phyloP scores from a whole-genome alignment of 176 grass and related monocot genomes.

The Cymbopogon citratus region DNA sequence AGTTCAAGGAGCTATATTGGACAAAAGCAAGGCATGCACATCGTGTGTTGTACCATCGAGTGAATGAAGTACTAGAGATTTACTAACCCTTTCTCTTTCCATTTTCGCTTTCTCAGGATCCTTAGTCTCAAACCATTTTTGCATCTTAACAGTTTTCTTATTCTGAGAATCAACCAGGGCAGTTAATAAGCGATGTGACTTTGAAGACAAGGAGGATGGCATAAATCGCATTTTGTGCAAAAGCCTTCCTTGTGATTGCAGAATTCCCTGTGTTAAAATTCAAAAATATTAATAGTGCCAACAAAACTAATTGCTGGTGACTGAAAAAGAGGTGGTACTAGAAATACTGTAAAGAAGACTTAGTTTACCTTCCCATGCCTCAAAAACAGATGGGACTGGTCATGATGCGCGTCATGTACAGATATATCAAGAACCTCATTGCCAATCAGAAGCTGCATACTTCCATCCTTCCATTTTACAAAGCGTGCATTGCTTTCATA shows the following conservation, averaged over 20 bases:
- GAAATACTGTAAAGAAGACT: slow-evolving; percentile 10
- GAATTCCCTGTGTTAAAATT: slow-evolving; percentile 59
- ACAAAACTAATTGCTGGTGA: not conserved
- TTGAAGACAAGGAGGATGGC: slow-evolving; percentile 97
- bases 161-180: slow-evolving; percentile 95
- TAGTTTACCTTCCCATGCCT: slow-evolving; percentile 64
- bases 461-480: slow-evolving; percentile 98
- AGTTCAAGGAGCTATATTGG: slow-evolving; percentile 5
- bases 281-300: slow-evolving; percentile 29
- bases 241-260: slow-evolving; percentile 97
- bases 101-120: slow-evolving; percentile 83
- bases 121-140: slow-evolving; percentile 85
- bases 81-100: slow-evolving; percentile 76
- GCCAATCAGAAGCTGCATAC: slow-evolving; percentile 82
- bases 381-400: slow-evolving; percentile 92
- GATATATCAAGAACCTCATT: slow-evolving; percentile 98
- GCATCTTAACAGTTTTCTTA: slow-evolving; percentile 92
- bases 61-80: not conserved
- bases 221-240: slow-evolving; percentile 85
- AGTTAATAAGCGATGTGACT: slow-evolving; percentile 81
- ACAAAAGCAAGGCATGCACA: not conserved
- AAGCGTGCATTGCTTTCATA: slow-evolving; percentile 91
- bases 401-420: slow-evolving; percentile 76
- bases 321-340: not conserved
- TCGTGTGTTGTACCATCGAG: not conserved